Evolutionary conservation across 164 flowering plant genomes (phyloP).

Genomic region (Taxillus chinensis): DNA sequence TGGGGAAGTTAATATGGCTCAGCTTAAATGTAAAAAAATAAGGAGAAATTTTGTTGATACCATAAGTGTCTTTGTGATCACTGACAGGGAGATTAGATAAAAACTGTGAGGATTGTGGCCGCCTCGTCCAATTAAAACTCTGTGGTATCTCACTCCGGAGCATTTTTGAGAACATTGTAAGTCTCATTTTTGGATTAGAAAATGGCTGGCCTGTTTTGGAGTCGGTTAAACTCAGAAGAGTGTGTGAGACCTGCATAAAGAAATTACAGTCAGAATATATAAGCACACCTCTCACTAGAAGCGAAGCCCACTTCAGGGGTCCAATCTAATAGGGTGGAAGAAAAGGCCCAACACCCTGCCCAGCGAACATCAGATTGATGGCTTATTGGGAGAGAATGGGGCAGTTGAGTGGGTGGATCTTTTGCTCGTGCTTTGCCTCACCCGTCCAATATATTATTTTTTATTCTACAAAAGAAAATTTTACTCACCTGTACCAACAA

Average conservation of each 20-base stretch:
- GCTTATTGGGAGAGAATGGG: too few relatives aligned
- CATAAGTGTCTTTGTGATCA: constrained; percentile 19
- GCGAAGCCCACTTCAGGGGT: too few relatives aligned
- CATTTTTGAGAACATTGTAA: constrained; percentile 68
- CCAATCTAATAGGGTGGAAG: too few relatives aligned
- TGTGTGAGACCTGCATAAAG: constrained; percentile 75
- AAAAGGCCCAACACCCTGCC: too few relatives aligned
- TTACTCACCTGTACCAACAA: constrained; percentile 77
- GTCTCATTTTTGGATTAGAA: constrained; percentile 44
- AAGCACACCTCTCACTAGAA: too few relatives aligned
- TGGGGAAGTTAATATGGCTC: too few relatives aligned
- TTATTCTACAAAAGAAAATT: constrained; percentile 8
- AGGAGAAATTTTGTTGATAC: constrained; percentile 21
- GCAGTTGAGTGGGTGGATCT: too few relatives aligned
- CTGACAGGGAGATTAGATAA: constrained; percentile 15
- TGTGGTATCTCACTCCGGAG: constrained; percentile 73
- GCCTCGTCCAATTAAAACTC: constrained; percentile 48
- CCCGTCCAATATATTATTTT: background rate
- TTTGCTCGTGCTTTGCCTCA: too few relatives aligned
- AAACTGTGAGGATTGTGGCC: constrained; percentile 18
- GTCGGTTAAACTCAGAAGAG: constrained; percentile 84
- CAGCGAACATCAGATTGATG: too few relatives aligned
- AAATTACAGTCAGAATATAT: constrained; percentile 13
- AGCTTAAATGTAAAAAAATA: too few relatives aligned
- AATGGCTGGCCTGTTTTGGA: constrained; percentile 67